A percentile compares a stretch with the other conserved stretches of the same genome.
Conservation (phyloP, 148 eudicot species). For the Tetragonia tetragonoides region DNA sequence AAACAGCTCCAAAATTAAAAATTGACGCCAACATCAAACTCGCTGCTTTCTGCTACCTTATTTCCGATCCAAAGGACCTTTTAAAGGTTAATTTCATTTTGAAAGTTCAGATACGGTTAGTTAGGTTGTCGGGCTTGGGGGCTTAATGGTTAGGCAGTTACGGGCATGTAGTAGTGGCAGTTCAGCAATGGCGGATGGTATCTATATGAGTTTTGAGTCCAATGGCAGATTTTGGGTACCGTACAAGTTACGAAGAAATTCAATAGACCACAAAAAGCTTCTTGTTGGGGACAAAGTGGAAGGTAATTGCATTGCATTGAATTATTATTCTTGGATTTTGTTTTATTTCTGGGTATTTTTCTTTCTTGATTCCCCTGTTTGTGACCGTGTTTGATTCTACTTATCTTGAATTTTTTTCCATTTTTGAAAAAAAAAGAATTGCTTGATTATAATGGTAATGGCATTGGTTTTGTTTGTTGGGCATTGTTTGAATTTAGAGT, state of each 20-base stretch:
- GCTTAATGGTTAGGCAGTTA: too few species aligned
- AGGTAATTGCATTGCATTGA: slow-evolving; percentile 21
- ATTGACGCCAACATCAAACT: too few species aligned
- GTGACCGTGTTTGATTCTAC: background rate
- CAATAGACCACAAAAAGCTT: slow-evolving; percentile 22
- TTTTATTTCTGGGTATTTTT: background rate
- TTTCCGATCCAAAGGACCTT: too few species aligned
- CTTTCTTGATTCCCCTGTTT: background rate
- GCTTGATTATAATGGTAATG: background rate
- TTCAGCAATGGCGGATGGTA: too few species aligned
- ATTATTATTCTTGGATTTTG: background rate
- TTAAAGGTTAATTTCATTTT: too few species aligned
- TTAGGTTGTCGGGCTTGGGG: too few species aligned
- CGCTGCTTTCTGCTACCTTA: too few species aligned
- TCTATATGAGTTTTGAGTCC: slow-evolving; percentile 12
- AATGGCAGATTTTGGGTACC: slow-evolving; percentile 32
- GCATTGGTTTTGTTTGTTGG: background rate
- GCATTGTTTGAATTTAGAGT: slow-evolving; percentile 2
- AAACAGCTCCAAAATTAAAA: too few species aligned
- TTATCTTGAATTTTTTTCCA: background rate
- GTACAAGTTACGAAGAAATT: slow-evolving; percentile 11
- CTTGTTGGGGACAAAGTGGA: slow-evolving; percentile 28
- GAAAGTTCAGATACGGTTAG: too few species aligned
- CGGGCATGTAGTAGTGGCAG: too few species aligned
- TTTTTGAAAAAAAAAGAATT: background rate